These are phyloP conservation scores for Penicillium lagena DNA, from an alignment of 495 filamentous ascomycete species.

Conservation along the genomic window DNA sequence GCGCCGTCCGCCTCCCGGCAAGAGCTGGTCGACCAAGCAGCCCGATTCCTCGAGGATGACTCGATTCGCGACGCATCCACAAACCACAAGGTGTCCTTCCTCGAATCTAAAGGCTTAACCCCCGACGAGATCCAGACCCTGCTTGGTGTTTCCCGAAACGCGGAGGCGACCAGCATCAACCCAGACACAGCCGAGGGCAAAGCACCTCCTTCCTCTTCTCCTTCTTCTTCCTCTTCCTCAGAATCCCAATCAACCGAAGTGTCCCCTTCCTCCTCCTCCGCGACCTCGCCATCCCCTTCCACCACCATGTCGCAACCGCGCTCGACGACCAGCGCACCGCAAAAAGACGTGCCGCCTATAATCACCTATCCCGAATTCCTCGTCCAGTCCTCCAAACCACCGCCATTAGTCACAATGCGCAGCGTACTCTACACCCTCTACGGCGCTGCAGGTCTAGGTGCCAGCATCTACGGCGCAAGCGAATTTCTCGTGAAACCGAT, in stretches of 20 bases:
- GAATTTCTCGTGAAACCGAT: constrained; percentile 81
- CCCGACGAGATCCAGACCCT: constrained; percentile 62
- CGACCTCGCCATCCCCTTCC: constrained; percentile 4
- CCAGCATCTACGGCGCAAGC: constrained; percentile 72
- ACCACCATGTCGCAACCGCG: constrained; percentile 12
- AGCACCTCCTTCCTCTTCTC: constrained; percentile 8
- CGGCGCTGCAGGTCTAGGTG: constrained; percentile 60
- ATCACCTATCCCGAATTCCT: constrained; percentile 98
- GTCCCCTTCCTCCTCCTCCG: constrained; percentile 9
- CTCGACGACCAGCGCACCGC: constrained; percentile 5
- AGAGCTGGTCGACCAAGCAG: constrained; percentile 60
- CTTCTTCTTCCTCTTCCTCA: constrained; percentile 1
- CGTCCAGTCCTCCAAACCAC: constrained; percentile 53
- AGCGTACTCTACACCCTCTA: constrained; percentile 75
- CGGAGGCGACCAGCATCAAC: constrained; percentile 20
- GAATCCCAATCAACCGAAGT: not conserved
- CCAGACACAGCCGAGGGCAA: constrained; percentile 14
- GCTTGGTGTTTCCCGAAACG: constrained; percentile 43
- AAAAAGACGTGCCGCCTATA: constrained; percentile 66
- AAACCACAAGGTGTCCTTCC: constrained; percentile 70
- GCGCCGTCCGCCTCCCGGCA: constrained; percentile 26
- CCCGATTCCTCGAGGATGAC: constrained; percentile 73
- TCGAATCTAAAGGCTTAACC: constrained; percentile 72
- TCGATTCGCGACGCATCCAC: constrained; percentile 62
- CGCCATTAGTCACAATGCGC: constrained; percentile 70